Evolutionary conservation across 306 rosid genomes (phyloP).

Genomic region (Rosa persica): DNA sequence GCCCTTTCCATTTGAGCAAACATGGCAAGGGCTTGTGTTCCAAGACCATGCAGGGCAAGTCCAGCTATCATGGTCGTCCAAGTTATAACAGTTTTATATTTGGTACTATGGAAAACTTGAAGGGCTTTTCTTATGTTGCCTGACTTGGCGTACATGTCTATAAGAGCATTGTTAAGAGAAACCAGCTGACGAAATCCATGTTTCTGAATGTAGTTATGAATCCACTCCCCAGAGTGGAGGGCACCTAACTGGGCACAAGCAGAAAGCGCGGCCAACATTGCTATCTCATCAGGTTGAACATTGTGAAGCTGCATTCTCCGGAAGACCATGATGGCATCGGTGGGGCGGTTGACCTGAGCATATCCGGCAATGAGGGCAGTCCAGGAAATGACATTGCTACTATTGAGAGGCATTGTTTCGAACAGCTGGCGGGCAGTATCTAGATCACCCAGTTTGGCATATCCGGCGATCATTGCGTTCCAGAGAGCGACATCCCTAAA

Average conservation of each 20-base stretch:
- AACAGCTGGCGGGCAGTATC: conserved; percentile 50
- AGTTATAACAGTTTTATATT: conserved; percentile 48
- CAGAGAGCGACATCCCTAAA: conserved; percentile 34
- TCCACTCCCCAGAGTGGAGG: conserved; percentile 60
- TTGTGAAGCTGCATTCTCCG: conserved; percentile 52
- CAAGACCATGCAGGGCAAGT: conserved; percentile 73
- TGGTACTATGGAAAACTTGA: conserved; percentile 37
- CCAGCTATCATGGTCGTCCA: conserved; percentile 75
- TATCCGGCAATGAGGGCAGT: conserved; percentile 56
- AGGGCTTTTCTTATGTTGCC: conserved; percentile 48
- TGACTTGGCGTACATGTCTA: conserved; percentile 75
- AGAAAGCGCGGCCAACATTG: conserved; percentile 59
- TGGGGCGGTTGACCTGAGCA: conserved; percentile 39
- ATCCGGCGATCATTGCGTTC: conserved; percentile 62
- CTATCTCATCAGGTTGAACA: conserved; percentile 61
- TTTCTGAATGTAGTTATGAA: conserved; percentile 52
- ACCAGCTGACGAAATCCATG: conserved; percentile 37
- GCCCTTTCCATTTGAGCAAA: conserved; percentile 58
- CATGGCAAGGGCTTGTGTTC: conserved; percentile 47
- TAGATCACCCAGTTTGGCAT: conserved; percentile 53
- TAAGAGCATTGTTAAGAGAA: conserved; percentile 55
- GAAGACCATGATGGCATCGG: conserved; percentile 53
- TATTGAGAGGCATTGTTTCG: conserved; percentile 45
- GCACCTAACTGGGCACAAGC: conserved; percentile 77
- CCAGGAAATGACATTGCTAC: conserved; percentile 58